phyloP scores from a whole-genome alignment of 257 asterid genomes.

The Solanum rostratum region DNA sequence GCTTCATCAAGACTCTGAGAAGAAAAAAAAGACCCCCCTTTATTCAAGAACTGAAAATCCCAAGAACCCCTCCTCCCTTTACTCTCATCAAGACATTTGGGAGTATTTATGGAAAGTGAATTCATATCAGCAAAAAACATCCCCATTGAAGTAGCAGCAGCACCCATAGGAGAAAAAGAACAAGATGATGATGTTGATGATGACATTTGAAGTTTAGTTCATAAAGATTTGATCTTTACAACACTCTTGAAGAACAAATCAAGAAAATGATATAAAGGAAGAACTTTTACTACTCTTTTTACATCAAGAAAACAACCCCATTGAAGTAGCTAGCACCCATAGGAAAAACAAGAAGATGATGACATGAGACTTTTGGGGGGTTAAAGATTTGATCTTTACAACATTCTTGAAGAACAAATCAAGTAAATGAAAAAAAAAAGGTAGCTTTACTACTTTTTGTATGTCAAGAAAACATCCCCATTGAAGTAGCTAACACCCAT shows the following conservation, averaged over 20 bases:
- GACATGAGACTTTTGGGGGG: neutral
- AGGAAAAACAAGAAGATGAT: neutral
- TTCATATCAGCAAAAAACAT: slow-evolving; percentile 29
- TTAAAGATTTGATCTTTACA: neutral
- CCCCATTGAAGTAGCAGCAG: slow-evolving; percentile 21
- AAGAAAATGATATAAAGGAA: no score
- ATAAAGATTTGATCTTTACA: neutral
- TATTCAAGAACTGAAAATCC: slow-evolving; percentile 6
- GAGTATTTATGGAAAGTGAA: slow-evolving; percentile 17
- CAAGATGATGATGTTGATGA: neutral
- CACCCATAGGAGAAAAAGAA: slow-evolving; percentile 1
- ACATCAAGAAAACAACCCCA: slow-evolving; percentile 17
- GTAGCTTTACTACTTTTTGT: neutral
- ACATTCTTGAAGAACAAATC: neutral
- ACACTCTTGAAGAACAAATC: neutral
- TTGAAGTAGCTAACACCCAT: slow-evolving; percentile 5
- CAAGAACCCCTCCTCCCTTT: slow-evolving; percentile 1
- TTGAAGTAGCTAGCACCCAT: slow-evolving; percentile 2
- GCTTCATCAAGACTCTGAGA: neutral
- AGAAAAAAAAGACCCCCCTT: neutral
- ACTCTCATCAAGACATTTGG: neutral
- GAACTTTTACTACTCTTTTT: neutral
- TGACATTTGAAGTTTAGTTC: neutral
- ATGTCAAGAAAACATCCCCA: slow-evolving; percentile 17
- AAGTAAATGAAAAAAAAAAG: neutral